Evolutionary conservation across 352 stramenopile genomes (phyloP), one percentile per base, ranked within the genome.

Genomic region (Phytophthora nicotianae): DNA sequence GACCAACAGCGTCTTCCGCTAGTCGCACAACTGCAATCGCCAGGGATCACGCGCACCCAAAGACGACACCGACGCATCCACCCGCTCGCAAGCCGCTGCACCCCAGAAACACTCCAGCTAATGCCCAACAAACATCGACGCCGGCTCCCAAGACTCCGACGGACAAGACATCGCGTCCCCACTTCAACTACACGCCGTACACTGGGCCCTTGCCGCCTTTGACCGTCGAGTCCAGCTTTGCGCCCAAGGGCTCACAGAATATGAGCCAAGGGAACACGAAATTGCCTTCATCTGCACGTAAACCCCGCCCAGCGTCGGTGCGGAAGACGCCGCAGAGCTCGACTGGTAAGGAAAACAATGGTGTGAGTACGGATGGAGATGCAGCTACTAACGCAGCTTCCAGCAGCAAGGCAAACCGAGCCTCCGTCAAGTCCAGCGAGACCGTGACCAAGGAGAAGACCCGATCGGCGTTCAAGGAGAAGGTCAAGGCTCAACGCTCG

Each of bases 181-280:
- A 73, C 33, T 69, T 60, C 27, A 58, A 20, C 47, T 92, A 88
- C 68, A 90, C 81, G 52, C 83, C 83, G n/a, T 88, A 93, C 65
- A 81, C 55, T 32, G 83, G 83, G 1, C 81, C 80, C 2, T 50
- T 93, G 49, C 83, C 83, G 14, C 65, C 79, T 13, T 79, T 79
- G 58, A 70, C 72, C 10, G 79, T 83, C 2, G 76, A 89, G n/a
- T 86, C 82, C 16, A 66, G 79, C 14, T 91, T 89, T 70, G 75
- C 82, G 19, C 80, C 82, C 6, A 85, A 81, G 49, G 70, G 68
- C 19, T 66, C 68, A 11, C 65, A 68, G 37, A 40, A 10, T 24
- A 49, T 63, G 11, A 47, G 64, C 38, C 63, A 46, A 45, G n/a
- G 32, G 11, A 52, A 46, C 29, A 62, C 46, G 1, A 51, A 60